phyloP scores from a whole-genome alignment of 345 rosid genomes.

The Populus nigra region DNA sequence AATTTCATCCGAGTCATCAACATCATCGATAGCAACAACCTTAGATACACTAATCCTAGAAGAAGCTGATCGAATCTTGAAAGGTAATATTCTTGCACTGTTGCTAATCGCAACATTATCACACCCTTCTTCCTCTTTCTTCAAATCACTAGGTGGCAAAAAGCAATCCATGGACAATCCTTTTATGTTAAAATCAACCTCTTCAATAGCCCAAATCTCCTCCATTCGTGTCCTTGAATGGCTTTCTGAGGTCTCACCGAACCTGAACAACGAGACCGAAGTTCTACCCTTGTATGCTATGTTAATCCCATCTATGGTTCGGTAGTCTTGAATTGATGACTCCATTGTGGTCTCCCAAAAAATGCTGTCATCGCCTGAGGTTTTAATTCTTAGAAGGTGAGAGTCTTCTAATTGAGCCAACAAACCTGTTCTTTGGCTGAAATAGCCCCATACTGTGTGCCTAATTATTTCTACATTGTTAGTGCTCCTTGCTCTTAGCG shows the following conservation, averaged over 20 bases:
- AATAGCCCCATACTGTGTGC: slow-evolving; percentile 87
- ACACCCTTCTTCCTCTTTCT: slow-evolving; percentile 57
- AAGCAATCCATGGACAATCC: slow-evolving; percentile 88
- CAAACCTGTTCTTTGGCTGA: slow-evolving; percentile 90
- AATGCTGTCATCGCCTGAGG: slow-evolving; percentile 47
- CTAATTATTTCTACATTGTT: slow-evolving; percentile 66
- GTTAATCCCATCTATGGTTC: slow-evolving; percentile 68
- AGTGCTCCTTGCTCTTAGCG: slow-evolving; percentile 60
- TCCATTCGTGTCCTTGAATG: slow-evolving; percentile 90
- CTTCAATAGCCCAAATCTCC: slow-evolving; percentile 86
- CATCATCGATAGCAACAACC: slow-evolving; percentile 52
- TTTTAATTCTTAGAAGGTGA: slow-evolving; percentile 67
- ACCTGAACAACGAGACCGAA: slow-evolving; percentile 58
- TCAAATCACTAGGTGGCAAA: slow-evolving; percentile 83
- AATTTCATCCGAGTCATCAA: slow-evolving; percentile 30
- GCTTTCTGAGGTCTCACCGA: slow-evolving; percentile 55
- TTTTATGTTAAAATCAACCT: slow-evolving; percentile 84
- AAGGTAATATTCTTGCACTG: slow-evolving; percentile 37
- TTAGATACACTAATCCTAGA: slow-evolving; percentile 56
- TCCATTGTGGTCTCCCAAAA: slow-evolving; percentile 97
- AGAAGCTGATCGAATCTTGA: slow-evolving; percentile 45
- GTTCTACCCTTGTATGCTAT: slow-evolving; percentile 80
- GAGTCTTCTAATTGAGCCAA: slow-evolving; percentile 72
- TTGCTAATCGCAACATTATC: slow-evolving; percentile 21
- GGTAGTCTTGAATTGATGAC: slow-evolving; percentile 67